phyloP scores from a whole-genome alignment of 164 flowering plant species.

The Warburgia ugandensis region DNA sequence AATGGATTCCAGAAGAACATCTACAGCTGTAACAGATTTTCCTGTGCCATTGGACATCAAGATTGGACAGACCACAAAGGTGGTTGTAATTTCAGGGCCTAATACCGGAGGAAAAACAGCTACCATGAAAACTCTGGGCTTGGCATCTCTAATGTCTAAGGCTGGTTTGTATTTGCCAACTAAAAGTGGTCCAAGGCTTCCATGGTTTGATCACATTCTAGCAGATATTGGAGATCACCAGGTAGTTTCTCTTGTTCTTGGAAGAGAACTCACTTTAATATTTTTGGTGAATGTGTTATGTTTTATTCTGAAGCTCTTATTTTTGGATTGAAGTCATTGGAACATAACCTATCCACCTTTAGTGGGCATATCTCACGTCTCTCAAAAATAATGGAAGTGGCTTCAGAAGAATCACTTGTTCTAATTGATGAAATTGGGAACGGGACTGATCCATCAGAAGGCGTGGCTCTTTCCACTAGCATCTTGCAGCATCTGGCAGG shows the following conservation, averaged over 20 bases:
- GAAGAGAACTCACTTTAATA: constrained; percentile 16
- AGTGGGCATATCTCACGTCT: constrained; percentile 86
- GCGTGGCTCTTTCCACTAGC: constrained; percentile 86
- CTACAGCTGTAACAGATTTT: constrained; percentile 19
- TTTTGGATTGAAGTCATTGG: constrained; percentile 72
- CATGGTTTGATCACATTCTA: constrained; percentile 89
- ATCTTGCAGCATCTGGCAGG: constrained; percentile 70
- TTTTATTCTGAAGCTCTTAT: constrained; percentile 30
- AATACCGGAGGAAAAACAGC: constrained; percentile 98
- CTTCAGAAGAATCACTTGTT: constrained; percentile 72
- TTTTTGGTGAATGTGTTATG: constrained; percentile 6
- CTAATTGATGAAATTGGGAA: constrained; percentile 93
- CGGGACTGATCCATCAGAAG: constrained; percentile 98
- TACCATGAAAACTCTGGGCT: constrained; percentile 87
- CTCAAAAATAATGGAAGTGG: constrained; percentile 61
- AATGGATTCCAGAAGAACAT: constrained; percentile 7
- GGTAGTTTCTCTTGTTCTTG: constrained; percentile 44
- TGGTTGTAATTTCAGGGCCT: constrained; percentile 91
- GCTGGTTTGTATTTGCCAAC: constrained; percentile 93
- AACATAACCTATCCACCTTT: constrained; percentile 90
- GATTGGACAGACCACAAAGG: constrained; percentile 44
- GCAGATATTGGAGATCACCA: constrained; percentile 96
- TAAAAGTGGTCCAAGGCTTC: constrained; percentile 52
- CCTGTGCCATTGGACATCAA: constrained; percentile 83
- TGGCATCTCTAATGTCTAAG: constrained; percentile 85